Conservation (phyloP, 2,329 filamentous ascomycete genomes). For the Talaromyces funiculosus region DNA sequence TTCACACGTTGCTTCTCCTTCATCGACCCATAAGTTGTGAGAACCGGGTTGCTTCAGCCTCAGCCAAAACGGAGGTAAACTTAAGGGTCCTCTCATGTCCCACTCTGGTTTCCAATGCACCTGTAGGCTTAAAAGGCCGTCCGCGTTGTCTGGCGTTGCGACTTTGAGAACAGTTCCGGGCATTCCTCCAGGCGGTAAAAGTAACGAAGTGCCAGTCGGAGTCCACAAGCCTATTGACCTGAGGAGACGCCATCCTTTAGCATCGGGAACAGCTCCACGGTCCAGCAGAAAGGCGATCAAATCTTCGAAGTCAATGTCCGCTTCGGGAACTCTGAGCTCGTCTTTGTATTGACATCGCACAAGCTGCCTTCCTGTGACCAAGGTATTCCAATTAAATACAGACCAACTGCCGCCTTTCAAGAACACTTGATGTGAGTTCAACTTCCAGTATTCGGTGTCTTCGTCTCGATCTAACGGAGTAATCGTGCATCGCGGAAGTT, state of each 20-base stretch:
- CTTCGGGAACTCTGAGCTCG: conserved; percentile 43
- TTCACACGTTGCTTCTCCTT: background rate
- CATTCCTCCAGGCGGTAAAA: conserved; percentile 49
- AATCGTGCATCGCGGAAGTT: conserved; percentile 60
- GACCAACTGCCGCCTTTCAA: conserved; percentile 58
- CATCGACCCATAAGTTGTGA: background rate
- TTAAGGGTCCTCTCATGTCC: conserved; percentile 48
- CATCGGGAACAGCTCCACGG: conserved; percentile 56
- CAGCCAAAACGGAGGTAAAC: conserved; percentile 56
- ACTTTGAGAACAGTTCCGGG: conserved; percentile 48
- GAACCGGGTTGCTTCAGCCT: conserved; percentile 22
- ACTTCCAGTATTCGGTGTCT: conserved; percentile 54
- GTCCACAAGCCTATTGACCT: conserved; percentile 57
- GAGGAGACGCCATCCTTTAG: conserved; percentile 54
- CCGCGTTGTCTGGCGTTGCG: conserved; percentile 54
- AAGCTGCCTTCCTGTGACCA: conserved; percentile 56
- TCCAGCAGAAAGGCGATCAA: conserved; percentile 59
- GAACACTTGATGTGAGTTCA: conserved; percentile 50
- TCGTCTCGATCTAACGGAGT: conserved; percentile 55
- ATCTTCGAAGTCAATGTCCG: conserved; percentile 53
- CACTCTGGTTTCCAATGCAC: conserved; percentile 53
- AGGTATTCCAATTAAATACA: conserved; percentile 60
- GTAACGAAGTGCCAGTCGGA: conserved; percentile 52
- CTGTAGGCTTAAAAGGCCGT: conserved; percentile 54
- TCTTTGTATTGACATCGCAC: conserved; percentile 59